A percentile compares a stretch with the other conserved stretches of the same genome.
These are phyloP conservation scores for Paradendryphiella salina DNA, from an alignment of 2,329 filamentous ascomycete genomes.

Conservation along the genomic window DNA sequence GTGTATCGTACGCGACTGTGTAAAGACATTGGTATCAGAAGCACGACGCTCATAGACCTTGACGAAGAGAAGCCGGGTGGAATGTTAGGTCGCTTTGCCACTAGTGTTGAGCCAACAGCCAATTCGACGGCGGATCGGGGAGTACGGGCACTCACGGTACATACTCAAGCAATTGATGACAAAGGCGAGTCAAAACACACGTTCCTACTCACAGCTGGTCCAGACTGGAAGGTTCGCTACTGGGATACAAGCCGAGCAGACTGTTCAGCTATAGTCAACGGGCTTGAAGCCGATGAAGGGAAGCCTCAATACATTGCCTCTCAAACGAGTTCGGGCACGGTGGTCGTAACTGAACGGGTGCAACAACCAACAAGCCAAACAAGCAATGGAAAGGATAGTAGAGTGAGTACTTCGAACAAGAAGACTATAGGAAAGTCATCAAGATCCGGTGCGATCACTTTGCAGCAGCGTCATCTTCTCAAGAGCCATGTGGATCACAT, in stretches of 20 bases:
- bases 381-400: constrained; percentile 29
- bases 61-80: constrained; percentile 85
- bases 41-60: constrained; percentile 75
- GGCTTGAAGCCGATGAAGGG: constrained; percentile 69
- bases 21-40: constrained; percentile 52
- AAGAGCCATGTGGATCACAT: constrained; percentile 86
- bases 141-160: constrained; percentile 74
- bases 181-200: constrained; percentile 73
- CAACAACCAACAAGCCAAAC: constrained; percentile 27
- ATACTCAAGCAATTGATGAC: constrained; percentile 70
- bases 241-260: constrained; percentile 86
- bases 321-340: constrained; percentile 48
- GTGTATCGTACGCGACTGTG: constrained; percentile 69
- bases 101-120: constrained; percentile 60
- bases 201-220: constrained; percentile 84
- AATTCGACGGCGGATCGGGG: constrained; percentile 63
- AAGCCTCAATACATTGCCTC: constrained; percentile 66
- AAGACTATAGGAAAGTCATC: constrained; percentile 55
- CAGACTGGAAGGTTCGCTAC: constrained; percentile 88
- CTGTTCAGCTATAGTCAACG: constrained; percentile 78
- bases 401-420: constrained; percentile 43
- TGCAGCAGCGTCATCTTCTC: constrained; percentile 84
- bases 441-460: constrained; percentile 86
- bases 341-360: constrained; percentile 46
- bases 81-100: constrained; percentile 84